Conservation (phyloP, 1,284 basidiomycete species). For the Malassezia furfur region DNA sequence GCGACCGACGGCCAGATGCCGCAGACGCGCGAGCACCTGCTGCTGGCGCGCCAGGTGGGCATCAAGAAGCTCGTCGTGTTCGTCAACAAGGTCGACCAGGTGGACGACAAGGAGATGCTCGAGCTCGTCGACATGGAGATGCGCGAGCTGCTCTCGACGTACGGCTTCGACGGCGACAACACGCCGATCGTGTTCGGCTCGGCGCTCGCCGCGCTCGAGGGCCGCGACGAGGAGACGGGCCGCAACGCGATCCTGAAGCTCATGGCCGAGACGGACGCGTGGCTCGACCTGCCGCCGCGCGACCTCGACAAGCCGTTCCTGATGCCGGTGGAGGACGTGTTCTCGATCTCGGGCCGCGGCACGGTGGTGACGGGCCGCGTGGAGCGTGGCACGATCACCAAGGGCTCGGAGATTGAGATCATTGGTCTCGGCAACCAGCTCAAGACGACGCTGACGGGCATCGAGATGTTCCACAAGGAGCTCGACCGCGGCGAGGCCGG, state of each 20-base stretch:
- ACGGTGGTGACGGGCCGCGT: constrained; percentile 96
- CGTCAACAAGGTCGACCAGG: constrained; percentile 98
- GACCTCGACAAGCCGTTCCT: constrained; percentile 97
- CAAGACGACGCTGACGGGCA: constrained; percentile 92
- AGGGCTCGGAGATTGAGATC: constrained; percentile 89
- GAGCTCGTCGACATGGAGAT: constrained; percentile 99
- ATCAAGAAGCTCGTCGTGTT: constrained; percentile 98
- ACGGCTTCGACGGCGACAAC: constrained; percentile 87
- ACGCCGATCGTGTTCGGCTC: constrained; percentile 96
- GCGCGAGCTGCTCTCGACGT: constrained; percentile 80
- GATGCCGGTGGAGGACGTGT: constrained; percentile 92
- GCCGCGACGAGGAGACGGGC: constrained; percentile 69
- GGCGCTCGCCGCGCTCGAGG: constrained; percentile 87
- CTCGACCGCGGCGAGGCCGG: constrained; percentile 94
- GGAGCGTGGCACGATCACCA: constrained; percentile 84
- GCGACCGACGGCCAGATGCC: constrained; percentile 99
- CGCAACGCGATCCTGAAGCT: constrained; percentile 72
- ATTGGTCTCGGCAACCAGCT: constrained; percentile 72
- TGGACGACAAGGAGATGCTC: constrained; percentile 94
- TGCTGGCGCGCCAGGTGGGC: constrained; percentile 94
- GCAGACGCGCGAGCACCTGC: constrained; percentile 94
- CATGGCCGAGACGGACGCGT: constrained; percentile 77
- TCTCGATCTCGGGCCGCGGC: constrained; percentile 95
- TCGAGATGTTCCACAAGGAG: constrained; percentile 99
- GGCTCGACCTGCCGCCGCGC: constrained; percentile 91